A percentile compares a stretch with the other conserved stretches of the same genome.
These are phyloP conservation scores for Phylloporus scabripes DNA, from an alignment of 768 basidiomycete species.

Conservation along the genomic window DNA sequence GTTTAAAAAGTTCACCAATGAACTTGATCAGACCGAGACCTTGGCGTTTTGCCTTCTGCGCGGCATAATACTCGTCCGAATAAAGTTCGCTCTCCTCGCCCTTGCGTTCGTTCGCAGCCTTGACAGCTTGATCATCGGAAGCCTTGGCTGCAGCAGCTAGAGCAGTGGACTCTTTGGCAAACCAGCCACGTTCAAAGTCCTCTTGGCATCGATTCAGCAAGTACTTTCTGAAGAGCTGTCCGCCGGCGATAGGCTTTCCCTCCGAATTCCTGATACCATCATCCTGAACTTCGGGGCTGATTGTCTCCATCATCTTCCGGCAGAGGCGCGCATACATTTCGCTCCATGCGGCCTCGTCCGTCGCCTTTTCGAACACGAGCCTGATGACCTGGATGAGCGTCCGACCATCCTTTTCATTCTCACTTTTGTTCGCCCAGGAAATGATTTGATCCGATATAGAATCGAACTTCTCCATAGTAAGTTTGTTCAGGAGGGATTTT, in stretches of 20 bases:
- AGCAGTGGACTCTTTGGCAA: slow-evolving; percentile 79
- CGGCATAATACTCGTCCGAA: slow-evolving; percentile 94
- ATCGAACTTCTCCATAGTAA: slow-evolving; percentile 95
- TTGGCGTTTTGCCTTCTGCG: slow-evolving; percentile 95
- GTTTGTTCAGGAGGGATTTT: slow-evolving; percentile 86
- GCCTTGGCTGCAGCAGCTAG: slow-evolving; percentile 83
- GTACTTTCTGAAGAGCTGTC: slow-evolving; percentile 94
- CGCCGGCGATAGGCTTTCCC: slow-evolving; percentile 87
- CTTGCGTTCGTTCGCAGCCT: slow-evolving; percentile 58
- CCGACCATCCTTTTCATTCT: slow-evolving; percentile 87
- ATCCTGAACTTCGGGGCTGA: slow-evolving; percentile 83
- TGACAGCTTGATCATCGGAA: slow-evolving; percentile 75
- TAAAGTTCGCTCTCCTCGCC: slow-evolving; percentile 68
- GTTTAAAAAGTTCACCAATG: slow-evolving; percentile 97
- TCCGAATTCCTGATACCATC: slow-evolving; percentile 77
- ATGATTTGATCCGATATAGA: slow-evolving; percentile 95
- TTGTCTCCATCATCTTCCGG: slow-evolving; percentile 92
- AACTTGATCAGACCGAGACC: slow-evolving; percentile 97
- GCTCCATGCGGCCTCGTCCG: slow-evolving; percentile 92
- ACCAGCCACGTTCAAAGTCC: slow-evolving; percentile 96
- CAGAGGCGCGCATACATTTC: slow-evolving; percentile 97
- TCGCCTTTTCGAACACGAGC: slow-evolving; percentile 96
- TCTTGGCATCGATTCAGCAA: slow-evolving; percentile 95
- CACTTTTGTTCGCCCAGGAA: slow-evolving; percentile 89
- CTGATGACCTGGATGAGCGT: slow-evolving; percentile 95